Conservation (phyloP, 306 rosid genomes). For the Vicia villosa region DNA sequence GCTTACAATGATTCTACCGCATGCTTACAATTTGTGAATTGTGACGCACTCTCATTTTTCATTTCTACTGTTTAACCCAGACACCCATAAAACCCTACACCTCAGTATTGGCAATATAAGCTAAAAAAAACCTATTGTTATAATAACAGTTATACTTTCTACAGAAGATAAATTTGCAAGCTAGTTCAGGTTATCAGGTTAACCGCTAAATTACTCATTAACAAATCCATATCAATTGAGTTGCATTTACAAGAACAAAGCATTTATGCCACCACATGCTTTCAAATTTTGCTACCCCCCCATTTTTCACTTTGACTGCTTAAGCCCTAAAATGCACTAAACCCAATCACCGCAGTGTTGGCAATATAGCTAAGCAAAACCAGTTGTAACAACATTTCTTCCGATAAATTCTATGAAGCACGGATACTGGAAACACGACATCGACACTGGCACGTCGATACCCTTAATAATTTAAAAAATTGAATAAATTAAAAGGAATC, state of each 20-base stretch:
- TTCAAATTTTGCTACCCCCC: background rate
- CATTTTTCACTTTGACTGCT: no score
- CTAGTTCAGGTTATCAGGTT: background rate
- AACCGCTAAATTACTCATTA: background rate
- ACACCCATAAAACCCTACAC: slow-evolving; percentile 10
- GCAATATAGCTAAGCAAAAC: no score
- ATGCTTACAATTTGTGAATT: background rate
- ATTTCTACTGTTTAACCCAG: slow-evolving; percentile 7
- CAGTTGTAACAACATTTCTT: no score
- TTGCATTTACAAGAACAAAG: background rate
- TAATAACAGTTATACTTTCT: slow-evolving; percentile 4
- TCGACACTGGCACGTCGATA: no score
- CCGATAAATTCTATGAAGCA: no score
- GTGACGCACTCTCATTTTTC: background rate
- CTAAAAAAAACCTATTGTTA: background rate
- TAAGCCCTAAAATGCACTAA: background rate
- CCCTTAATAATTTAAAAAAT: no score
- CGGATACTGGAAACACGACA: no score
- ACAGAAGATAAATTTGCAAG: slow-evolving; percentile 3
- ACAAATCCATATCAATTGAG: slow-evolving; percentile 17
- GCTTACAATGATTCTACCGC: slow-evolving; percentile 7
- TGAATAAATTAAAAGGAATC: no score
- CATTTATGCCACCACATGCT: slow-evolving; percentile 8
- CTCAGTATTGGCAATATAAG: background rate
- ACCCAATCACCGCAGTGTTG: no score